Conservation (phyloP, 2,329 filamentous ascomycete genomes). For the Xylaria sp. region DNA sequence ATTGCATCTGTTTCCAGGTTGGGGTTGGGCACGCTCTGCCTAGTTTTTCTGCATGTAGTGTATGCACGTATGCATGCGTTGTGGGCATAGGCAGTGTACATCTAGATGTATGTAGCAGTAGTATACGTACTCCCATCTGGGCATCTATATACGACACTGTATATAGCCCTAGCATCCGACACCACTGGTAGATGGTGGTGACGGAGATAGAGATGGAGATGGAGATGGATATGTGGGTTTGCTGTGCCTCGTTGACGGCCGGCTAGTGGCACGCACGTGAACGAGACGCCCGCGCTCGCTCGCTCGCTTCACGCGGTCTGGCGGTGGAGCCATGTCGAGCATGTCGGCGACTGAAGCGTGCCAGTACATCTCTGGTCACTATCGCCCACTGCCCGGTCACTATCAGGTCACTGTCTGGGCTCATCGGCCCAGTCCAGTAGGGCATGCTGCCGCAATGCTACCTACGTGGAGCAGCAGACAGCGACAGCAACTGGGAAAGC, state of each 20-base stretch:
- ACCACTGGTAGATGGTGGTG: neutral
- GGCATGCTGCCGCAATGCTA: constrained; percentile 26
- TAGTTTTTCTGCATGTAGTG: constrained; percentile 15
- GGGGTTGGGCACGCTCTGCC: constrained; percentile 39
- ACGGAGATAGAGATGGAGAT: neutral
- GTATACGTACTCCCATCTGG: neutral
- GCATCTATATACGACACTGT: too few species aligned
- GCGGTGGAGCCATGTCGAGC: constrained; percentile 23
- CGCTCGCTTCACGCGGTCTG: constrained; percentile 24
- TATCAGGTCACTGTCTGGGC: too few species aligned
- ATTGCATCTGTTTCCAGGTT: constrained; percentile 35
- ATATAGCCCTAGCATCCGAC: neutral
- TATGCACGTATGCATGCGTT: neutral
- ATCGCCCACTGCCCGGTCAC: too few species aligned
- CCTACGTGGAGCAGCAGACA: constrained; percentile 23
- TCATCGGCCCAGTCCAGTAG: too few species aligned
- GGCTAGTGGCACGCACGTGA: constrained; percentile 30
- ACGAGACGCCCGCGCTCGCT: neutral
- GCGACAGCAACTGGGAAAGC: constrained; percentile 20
- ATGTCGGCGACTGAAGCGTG: constrained; percentile 24
- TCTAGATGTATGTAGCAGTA: neutral
- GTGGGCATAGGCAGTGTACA: neutral
- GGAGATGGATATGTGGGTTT: constrained; percentile 11
- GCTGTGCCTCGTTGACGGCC: constrained; percentile 20
- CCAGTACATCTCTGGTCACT: neutral